Percentiles rank a stretch among this genome's conserved stretches.
Conservation (phyloP, 2,329 filamentous ascomycete genomes). For the Fusarium poae region DNA sequence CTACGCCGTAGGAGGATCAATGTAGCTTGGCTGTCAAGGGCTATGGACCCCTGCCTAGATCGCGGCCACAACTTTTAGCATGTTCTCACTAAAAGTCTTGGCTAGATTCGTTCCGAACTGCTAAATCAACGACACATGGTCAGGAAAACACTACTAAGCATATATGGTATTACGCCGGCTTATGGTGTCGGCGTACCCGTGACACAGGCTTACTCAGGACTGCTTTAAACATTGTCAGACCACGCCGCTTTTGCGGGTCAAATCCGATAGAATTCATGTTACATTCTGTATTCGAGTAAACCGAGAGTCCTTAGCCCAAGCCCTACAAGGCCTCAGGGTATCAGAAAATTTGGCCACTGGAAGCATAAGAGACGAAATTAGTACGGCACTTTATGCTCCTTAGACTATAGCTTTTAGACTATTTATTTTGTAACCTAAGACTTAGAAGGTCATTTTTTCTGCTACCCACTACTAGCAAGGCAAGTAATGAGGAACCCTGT, state of each 20-base stretch:
- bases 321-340: too few species aligned
- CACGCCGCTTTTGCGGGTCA: conserved; percentile 1
- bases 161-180: too few species aligned
- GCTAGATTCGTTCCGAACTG: not conserved
- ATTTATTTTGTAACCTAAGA: too few species aligned
- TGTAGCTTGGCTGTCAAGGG: not conserved
- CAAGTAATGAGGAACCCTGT: conserved; percentile 4
- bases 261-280: not conserved
- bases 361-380: too few species aligned
- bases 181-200: conserved; percentile 1
- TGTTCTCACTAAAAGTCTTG: not conserved
- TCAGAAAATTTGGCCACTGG: too few species aligned
- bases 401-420: too few species aligned
- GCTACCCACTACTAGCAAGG: too few species aligned
- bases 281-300: not conserved
- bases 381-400: too few species aligned
- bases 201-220: not conserved
- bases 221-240: not conserved
- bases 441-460: too few species aligned
- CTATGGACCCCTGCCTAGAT: not conserved
- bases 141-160: not conserved
- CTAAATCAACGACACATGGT: conserved; percentile 1
- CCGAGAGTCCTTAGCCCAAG: conserved; percentile 8
- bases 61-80: conserved; percentile 3
- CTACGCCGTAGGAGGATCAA: too few species aligned